A percentile compares a stretch with the other conserved stretches of the same genome.
These are phyloP conservation scores for Conringia planisiliqua DNA, from an alignment of 345 rosid genomes.

Conservation along the genomic window DNA sequence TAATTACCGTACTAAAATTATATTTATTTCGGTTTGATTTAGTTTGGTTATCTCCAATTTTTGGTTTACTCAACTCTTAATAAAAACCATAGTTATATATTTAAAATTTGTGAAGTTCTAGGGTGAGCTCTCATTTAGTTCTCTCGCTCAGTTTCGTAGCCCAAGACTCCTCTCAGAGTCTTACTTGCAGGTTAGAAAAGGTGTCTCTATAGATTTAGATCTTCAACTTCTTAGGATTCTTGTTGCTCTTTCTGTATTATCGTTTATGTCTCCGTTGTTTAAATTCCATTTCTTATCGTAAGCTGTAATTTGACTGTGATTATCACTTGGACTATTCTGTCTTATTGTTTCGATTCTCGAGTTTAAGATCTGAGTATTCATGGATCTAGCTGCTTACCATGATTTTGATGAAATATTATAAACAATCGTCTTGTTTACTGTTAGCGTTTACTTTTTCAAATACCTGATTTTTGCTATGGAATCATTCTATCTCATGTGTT, in stretches of 20 bases:
- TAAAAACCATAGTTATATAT: too few relatives aligned
- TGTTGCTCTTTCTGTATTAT: not conserved
- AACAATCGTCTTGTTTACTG: not conserved
- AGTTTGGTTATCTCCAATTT: too few relatives aligned
- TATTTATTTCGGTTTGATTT: too few relatives aligned
- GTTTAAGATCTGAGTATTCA: not conserved
- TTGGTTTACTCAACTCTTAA: too few relatives aligned
- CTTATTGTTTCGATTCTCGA: not conserved
- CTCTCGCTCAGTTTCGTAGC: conserved; percentile 4
- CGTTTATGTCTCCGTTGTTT: not conserved
- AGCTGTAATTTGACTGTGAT: not conserved
- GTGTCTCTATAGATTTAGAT: not conserved
- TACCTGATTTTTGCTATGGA: not conserved
- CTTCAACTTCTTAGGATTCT: not conserved
- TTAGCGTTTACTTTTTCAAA: not conserved
- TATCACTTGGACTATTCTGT: not conserved
- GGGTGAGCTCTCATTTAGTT: not conserved
- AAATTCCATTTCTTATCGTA: not conserved
- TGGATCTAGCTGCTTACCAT: not conserved
- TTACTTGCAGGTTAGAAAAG: conserved; percentile 15
- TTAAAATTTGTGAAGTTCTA: too few relatives aligned
- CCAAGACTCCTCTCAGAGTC: conserved; percentile 15
- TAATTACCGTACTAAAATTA: too few relatives aligned
- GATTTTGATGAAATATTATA: not conserved
- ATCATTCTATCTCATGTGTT: not conserved